Base-by-base conservation (phyloP, 257 asterid species). In the Mitragyna speciosa region DNA sequence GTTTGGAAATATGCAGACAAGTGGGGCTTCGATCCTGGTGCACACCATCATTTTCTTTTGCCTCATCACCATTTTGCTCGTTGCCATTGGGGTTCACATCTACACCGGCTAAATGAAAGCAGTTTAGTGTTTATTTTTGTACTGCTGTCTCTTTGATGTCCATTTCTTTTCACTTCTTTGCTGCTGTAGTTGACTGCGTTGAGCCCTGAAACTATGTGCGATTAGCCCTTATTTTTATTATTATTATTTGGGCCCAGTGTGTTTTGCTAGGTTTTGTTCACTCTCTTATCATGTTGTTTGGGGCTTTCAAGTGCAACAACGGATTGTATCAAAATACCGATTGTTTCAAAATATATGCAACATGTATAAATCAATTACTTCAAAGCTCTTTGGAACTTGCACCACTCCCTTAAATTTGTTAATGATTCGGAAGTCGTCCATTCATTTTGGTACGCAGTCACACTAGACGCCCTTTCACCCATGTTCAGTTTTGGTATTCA, bases 21-120 rank as follows among this genome's bases (percentile, higher is more conserved):
- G 95, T 22, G 88, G 92, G 9, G 52, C 89, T 0, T 82, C 97
- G 69, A 89, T 93, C 76, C 67, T 93, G 70, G 91, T 93, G 20
- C 97, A 93, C 73, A 86, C 97, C 3, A 70, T 93, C 63, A 85
- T 93, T 73, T 93, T 69, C 81, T 93, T 93, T 64, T 96, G 88
- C 10, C 91, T 93, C 74, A 79, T 92, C 49, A 92, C 97, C 67
- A 92, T 92, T 71, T 79, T 92, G 84, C 93, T 92, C 74, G 86
- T 92, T 31, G 96, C 97, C 78, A 86, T 92, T 65, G 94, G 94
- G 0, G 93, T 92, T 77, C 97, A 92, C 58, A 83, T 92, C 80
- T 71, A 85, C 83, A 71, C 94, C 56, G 91, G 87, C 71, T 89
- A 81, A 51, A 12, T 12, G 1, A 64, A 67, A 67, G 1, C 71